Conservation (phyloP, 176 grass and related monocot genomes). For the Calamus simplicifolius region DNA sequence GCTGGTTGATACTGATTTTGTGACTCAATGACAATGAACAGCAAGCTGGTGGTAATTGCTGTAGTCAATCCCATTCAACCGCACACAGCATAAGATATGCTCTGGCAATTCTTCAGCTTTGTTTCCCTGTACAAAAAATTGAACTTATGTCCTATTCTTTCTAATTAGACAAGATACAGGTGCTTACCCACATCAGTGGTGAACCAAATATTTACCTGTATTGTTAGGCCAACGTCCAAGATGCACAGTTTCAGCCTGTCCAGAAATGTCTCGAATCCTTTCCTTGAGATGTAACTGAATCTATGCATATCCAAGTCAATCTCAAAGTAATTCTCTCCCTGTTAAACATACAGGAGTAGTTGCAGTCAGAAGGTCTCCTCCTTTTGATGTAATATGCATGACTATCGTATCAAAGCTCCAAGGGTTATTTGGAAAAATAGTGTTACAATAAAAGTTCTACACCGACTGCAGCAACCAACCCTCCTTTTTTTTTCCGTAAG, state of each 20-base stretch:
- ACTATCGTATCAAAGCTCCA: too few species aligned
- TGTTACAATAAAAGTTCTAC: too few species aligned
- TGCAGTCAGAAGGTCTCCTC: too few species aligned
- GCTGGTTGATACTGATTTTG: slow-evolving; percentile 7
- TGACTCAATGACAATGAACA: slow-evolving; percentile 35
- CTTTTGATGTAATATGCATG: too few species aligned
- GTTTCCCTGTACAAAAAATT: slow-evolving; percentile 50
- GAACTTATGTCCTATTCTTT: too few species aligned
- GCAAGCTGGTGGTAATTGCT: slow-evolving; percentile 60
- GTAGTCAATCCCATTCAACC: slow-evolving; percentile 88
- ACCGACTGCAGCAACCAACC: too few species aligned
- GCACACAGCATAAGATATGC: slow-evolving; percentile 81
- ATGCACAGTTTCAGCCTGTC: slow-evolving; percentile 82
- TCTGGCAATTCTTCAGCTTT: slow-evolving; percentile 89
- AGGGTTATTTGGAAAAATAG: too few species aligned
- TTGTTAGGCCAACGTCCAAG: slow-evolving; percentile 87
- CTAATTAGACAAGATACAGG: too few species aligned
- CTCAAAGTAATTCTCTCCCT: slow-evolving; percentile 90
- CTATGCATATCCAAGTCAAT: slow-evolving; percentile 98
- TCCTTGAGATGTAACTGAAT: slow-evolving; percentile 97
- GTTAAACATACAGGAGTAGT: neutral
- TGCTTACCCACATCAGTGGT: too few species aligned
- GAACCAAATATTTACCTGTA: slow-evolving; percentile 50
- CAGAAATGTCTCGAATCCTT: slow-evolving; percentile 91
- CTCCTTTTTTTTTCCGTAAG: too few species aligned